Conservation (phyloP, 1,284 basidiomycete species). For the Hortiboletus rubellus region DNA sequence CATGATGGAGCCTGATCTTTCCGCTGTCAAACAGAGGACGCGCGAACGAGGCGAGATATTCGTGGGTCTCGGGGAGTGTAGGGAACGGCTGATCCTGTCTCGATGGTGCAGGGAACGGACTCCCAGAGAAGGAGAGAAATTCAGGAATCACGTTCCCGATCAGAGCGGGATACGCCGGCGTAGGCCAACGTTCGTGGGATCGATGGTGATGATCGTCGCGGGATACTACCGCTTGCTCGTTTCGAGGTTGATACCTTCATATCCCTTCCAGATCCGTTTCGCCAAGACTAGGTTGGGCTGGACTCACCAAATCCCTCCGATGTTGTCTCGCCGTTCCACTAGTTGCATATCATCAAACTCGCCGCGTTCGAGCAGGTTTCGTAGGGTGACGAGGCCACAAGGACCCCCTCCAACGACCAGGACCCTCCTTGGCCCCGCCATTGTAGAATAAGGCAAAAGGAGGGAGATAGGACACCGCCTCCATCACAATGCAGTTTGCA, state of each 20-base stretch:
- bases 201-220: neutral
- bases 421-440: slow-evolving; percentile 30
- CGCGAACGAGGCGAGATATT: slow-evolving; percentile 43
- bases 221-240: neutral
- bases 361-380: slow-evolving; percentile 42
- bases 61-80: slow-evolving; percentile 42
- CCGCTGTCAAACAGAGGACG: slow-evolving; percentile 32
- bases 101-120: slow-evolving; percentile 37
- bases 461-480: slow-evolving; percentile 5
- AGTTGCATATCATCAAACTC: slow-evolving; percentile 42
- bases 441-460: neutral
- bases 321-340: slow-evolving; percentile 44
- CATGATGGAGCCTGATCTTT: slow-evolving; percentile 41
- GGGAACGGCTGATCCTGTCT: slow-evolving; percentile 44
- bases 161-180: slow-evolving; percentile 46
- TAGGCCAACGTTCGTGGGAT: slow-evolving; percentile 39
- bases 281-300: neutral
- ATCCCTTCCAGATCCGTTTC: neutral
- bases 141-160: slow-evolving; percentile 52
- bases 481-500: neutral
- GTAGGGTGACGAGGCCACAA: slow-evolving; percentile 45
- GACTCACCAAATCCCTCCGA: slow-evolving; percentile 49
- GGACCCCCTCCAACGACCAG: slow-evolving; percentile 47
- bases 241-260: slow-evolving; percentile 19
- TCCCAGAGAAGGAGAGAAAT: slow-evolving; percentile 44